These are phyloP conservation scores for Neocucurbitaria cava DNA, from an alignment of 2,329 filamentous ascomycete genomes.

Conservation along the genomic window DNA sequence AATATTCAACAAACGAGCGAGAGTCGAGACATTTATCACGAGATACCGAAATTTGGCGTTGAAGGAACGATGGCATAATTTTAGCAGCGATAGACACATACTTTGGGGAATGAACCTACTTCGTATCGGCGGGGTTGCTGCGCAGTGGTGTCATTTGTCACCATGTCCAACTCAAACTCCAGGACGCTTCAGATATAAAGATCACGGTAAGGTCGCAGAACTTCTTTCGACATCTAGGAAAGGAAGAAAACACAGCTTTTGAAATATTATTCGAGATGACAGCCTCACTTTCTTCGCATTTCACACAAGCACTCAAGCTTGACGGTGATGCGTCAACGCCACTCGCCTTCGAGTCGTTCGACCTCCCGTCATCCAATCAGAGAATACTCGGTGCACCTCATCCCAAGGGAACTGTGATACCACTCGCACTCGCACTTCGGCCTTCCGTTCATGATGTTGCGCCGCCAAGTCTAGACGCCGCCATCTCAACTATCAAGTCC, in stretches of 20 bases:
- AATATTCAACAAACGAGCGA: too few relatives aligned
- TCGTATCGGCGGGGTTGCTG: slow-evolving; percentile 4
- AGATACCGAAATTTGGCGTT: neutral
- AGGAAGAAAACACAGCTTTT: neutral
- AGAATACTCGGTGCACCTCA: slow-evolving; percentile 51
- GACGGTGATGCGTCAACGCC: slow-evolving; percentile 16
- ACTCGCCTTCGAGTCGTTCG: slow-evolving; percentile 49
- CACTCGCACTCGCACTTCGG: slow-evolving; percentile 51
- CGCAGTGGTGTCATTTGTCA: neutral
- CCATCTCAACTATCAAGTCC: slow-evolving; percentile 48
- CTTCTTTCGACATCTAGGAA: neutral
- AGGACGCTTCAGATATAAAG: neutral
- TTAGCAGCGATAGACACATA: slow-evolving; percentile 15
- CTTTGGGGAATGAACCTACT: neutral
- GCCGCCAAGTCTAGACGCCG: slow-evolving; percentile 38
- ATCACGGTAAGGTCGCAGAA: neutral
- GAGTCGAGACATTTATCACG: neutral
- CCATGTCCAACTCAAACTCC: neutral
- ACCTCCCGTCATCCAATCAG: slow-evolving; percentile 52
- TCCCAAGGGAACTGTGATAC: slow-evolving; percentile 47
- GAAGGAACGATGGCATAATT: slow-evolving; percentile 15
- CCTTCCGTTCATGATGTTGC: slow-evolving; percentile 29
- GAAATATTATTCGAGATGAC: slow-evolving; percentile 10
- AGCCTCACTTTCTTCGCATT: slow-evolving; percentile 6
- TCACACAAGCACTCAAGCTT: slow-evolving; percentile 13